Evolutionary conservation across 257 asterid genomes (phyloP), one percentile per base, ranked within the genome.

Genomic region (Hygrophila difformis): DNA sequence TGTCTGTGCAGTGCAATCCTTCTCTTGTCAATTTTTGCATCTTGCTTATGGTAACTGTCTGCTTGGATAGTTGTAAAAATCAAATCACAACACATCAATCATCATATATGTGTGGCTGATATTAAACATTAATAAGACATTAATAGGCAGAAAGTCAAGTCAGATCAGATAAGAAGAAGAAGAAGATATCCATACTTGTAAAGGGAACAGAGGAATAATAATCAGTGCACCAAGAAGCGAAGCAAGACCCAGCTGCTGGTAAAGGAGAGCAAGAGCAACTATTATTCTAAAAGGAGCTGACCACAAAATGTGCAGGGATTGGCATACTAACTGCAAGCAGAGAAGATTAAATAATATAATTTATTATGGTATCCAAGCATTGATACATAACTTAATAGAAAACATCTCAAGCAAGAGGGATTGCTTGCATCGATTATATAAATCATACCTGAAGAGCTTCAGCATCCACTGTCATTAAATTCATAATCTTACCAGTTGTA

Each of bases 381-480:
- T 33, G 12, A 33, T 33, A 9, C 6, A 2, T 10, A 33, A 33
- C 8, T 33, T 33, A 51, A 9, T 22, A 19, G 1, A 26, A 19
- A 15, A 33, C 31, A 49, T 36, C 49, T 50, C 39, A 6, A 4
- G 15, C 18, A 1, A 55, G 51, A 33, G 9, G 18, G 15, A 47
- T 14, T 18, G 45, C 52, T 31, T n/a, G n/a, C n/a, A 41, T 24
- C 17, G 31, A n/a, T 19, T 12, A 49, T n/a, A 18, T 52, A 24
- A 55, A 28, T 40, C 11, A 36, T 72, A 76, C 98, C 96, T 85
- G 93, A 60, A 89, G 96, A 49, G 96, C 76, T 57, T 82, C 93
- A 36, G 96, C 82, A 75, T 89, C 98, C 11, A 94, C 82, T 40
- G 98, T 75, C 94, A 89, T 82, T 68, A 89, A 70, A 57, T 89